phyloP scores from a whole-genome alignment of 306 rosid species.

The Dalbergia cochinchinensis region DNA sequence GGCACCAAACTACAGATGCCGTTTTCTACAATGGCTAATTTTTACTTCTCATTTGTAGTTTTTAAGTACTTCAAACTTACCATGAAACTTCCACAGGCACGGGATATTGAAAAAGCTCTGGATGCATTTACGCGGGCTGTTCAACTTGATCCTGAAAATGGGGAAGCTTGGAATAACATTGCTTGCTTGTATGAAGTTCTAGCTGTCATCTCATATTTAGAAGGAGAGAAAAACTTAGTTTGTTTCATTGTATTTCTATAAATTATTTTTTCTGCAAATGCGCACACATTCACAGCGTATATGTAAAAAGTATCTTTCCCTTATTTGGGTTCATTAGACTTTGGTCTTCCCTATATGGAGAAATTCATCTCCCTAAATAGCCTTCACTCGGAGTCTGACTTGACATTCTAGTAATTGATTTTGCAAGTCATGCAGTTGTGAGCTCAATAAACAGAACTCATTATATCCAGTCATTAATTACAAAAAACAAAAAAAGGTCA shows the following conservation, averaged over 20 bases:
- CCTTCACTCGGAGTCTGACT: conserved; percentile 26
- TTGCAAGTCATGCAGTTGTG: conserved; percentile 10
- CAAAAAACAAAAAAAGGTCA: background rate
- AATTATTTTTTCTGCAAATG: conserved; percentile 15
- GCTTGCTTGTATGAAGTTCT: conserved; percentile 87
- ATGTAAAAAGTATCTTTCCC: conserved; percentile 7
- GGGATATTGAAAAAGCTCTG: conserved; percentile 89
- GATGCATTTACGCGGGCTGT: conserved; percentile 97
- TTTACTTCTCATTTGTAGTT: conserved; percentile 18
- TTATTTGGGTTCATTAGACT: background rate
- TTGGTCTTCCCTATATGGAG: conserved; percentile 20
- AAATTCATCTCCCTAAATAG: conserved; percentile 12
- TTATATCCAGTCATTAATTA: conserved; percentile 13
- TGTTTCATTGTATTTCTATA: background rate
- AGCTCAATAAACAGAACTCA: conserved; percentile 3
- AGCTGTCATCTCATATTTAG: conserved; percentile 33
- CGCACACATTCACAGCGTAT: background rate
- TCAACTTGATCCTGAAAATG: conserved; percentile 97
- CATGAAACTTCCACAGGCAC: conserved; percentile 67
- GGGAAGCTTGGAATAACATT: conserved; percentile 99
- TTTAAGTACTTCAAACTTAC: conserved; percentile 37
- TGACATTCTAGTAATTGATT: conserved; percentile 31
- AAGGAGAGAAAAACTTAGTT: background rate
- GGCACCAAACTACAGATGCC: conserved; percentile 5
- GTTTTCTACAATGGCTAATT: conserved; percentile 24